Conservation (phyloP, 2,329 filamentous ascomycete genomes). For the Clathrospora elynae region DNA sequence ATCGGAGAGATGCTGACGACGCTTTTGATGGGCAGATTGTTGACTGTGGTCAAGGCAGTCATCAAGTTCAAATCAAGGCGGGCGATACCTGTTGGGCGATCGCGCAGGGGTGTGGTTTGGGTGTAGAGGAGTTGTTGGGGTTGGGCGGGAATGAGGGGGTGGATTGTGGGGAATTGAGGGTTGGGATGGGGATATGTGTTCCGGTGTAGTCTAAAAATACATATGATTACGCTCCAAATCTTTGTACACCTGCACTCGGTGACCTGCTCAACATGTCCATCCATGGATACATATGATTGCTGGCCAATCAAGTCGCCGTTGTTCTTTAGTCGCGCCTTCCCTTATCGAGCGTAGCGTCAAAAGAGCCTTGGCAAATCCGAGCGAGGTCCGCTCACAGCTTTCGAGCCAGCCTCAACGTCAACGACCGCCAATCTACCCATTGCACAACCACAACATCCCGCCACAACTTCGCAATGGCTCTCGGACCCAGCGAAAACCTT, state of each 20-base stretch:
- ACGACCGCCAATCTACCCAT: conserved; percentile 25
- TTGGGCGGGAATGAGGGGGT: conserved; percentile 52
- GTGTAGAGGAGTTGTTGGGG: conserved; percentile 54
- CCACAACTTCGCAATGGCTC: conserved; percentile 37
- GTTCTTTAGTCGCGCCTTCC: neutral
- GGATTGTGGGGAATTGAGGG: conserved; percentile 54
- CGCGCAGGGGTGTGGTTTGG: conserved; percentile 51
- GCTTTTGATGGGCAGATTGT: conserved; percentile 21
- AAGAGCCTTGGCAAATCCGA: conserved; percentile 11
- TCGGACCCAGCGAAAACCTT: conserved; percentile 34
- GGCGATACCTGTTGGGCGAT: conserved; percentile 63
- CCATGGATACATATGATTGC: too few relatives aligned
- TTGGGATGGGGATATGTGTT: conserved; percentile 56
- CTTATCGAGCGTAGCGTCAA: neutral
- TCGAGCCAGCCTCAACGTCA: conserved; percentile 23
- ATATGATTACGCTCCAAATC: neutral
- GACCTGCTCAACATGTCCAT: too few relatives aligned
- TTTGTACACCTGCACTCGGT: too few relatives aligned
- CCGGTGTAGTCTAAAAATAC: conserved; percentile 28
- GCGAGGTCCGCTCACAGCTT: conserved; percentile 23
- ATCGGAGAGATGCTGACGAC: conserved; percentile 21
- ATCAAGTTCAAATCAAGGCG: conserved; percentile 50
- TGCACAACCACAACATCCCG: conserved; percentile 21
- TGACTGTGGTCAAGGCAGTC: conserved; percentile 34
- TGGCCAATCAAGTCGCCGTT: neutral